Evolutionary conservation across 2,329 filamentous ascomycete species (phyloP), one percentile per base, ranked within the genome.

Genomic region (Ustilaginoidea virens): DNA sequence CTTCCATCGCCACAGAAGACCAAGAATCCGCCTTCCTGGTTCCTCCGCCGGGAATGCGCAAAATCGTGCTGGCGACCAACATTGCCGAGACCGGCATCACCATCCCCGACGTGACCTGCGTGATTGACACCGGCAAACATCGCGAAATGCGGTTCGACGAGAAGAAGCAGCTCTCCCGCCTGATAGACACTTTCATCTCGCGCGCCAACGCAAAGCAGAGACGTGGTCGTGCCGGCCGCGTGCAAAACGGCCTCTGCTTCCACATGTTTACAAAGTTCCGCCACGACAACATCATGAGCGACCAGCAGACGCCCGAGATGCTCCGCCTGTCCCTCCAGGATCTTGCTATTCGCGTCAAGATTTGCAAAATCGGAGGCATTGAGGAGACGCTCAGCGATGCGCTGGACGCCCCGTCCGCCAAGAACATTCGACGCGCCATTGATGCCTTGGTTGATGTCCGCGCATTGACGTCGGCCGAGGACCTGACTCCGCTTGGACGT

Each of bases 21-120:
- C 90, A 98, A 49, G 87, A 98, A 52, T 76, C 80, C 19, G 90
- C 90, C 0, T 98, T 98, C 48, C 60, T 82, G 5, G 57, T 93
- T 1, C 90, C 90, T 5, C 83, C 86, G 1, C 66, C 64, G 3
- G 87, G 87, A 1, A 64, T 74, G 32, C 71, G 86, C 37, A 98
- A 98, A 56, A 90, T 98, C 38, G 87, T 98, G 2, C 67, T 98
- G 31, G 86, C 90, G 2, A 98, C 90, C 10, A 98, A 98, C 47
- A 98, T 98, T 49, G 90, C 90, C 4, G 90, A 98, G 52, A 98
- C 90, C 1, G 90, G 90, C 59, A 93, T 98, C 46, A 98, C 90
- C 0, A 98, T 98, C 39, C 90, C 90, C 1, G 90, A 98, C 48
- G 82, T 98, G 17, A 96, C 90, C 1, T 93, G 86, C 42, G 90